Conservation (phyloP, 1,284 basidiomycete species). For the Microbotryum violaceum region DNA sequence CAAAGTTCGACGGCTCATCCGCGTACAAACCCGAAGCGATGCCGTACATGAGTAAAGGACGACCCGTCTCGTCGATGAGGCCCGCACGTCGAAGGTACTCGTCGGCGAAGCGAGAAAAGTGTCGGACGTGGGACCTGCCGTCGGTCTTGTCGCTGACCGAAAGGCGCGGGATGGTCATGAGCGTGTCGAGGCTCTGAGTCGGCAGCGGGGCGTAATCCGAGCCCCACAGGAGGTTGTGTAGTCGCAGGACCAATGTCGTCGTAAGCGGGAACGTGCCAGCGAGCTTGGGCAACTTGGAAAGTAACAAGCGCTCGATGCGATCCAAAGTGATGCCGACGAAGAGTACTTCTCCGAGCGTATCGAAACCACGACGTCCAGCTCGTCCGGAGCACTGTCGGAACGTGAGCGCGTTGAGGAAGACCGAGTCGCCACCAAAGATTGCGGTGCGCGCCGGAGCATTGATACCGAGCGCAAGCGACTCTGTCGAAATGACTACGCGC, state of each 20-base stretch:
- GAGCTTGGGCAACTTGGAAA: slow-evolving; percentile 57
- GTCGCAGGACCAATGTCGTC: slow-evolving; percentile 55
- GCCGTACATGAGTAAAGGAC: slow-evolving; percentile 50
- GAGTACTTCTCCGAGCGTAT: slow-evolving; percentile 59
- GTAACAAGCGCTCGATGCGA: slow-evolving; percentile 54
- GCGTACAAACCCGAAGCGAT: slow-evolving; percentile 48
- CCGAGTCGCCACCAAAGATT: slow-evolving; percentile 61
- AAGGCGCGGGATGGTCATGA: slow-evolving; percentile 54
- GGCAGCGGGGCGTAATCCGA: slow-evolving; percentile 51
- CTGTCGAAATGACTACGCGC: slow-evolving; percentile 59
- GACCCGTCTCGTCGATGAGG: slow-evolving; percentile 50
- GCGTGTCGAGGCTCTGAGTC: slow-evolving; percentile 48
- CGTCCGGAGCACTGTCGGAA: slow-evolving; percentile 63
- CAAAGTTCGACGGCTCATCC: slow-evolving; percentile 61
- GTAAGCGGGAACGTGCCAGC: slow-evolving; percentile 58
- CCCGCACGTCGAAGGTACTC: slow-evolving; percentile 57
- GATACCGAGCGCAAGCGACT: slow-evolving; percentile 62
- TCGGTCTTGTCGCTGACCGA: slow-evolving; percentile 49
- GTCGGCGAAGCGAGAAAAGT: slow-evolving; percentile 61
- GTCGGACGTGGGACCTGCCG: slow-evolving; percentile 49
- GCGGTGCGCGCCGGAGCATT: slow-evolving; percentile 61
- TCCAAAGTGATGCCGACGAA: slow-evolving; percentile 60
- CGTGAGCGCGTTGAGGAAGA: slow-evolving; percentile 57
- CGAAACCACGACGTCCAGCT: slow-evolving; percentile 61
- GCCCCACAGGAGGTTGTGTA: slow-evolving; percentile 58